These are phyloP conservation scores for Microcyclosporella mali DNA, from an alignment of 2,329 filamentous ascomycete species.

Conservation along the genomic window DNA sequence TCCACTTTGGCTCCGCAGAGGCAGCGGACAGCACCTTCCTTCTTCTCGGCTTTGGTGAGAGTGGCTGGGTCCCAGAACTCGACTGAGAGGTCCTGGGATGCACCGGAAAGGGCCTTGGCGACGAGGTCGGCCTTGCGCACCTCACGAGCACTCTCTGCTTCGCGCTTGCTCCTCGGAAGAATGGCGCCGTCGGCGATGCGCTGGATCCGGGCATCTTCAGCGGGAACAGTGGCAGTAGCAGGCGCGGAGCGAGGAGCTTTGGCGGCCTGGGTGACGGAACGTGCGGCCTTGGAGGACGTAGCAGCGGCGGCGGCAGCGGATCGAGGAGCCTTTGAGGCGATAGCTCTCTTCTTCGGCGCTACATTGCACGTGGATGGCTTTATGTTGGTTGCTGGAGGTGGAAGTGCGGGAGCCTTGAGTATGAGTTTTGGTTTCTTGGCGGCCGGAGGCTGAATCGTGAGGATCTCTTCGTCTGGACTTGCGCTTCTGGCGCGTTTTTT, in stretches of 20 bases:
- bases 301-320: neutral
- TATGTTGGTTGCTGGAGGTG: neutral
- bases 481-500: slow-evolving; percentile 3
- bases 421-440: neutral
- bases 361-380: neutral
- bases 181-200: slow-evolving; percentile 18
- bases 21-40: slow-evolving; percentile 22
- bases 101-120: slow-evolving; percentile 1
- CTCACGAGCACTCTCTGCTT: slow-evolving; percentile 17
- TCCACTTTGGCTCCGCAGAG: slow-evolving; percentile 22
- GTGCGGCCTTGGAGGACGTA: neutral
- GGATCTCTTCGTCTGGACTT: neutral
- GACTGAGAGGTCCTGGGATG: slow-evolving; percentile 19
- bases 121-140: slow-evolving; percentile 16
- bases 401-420: neutral
- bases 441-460: neutral
- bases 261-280: neutral
- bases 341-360: neutral
- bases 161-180: slow-evolving; percentile 14
- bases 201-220: neutral
- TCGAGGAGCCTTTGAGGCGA: neutral
- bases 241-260: neutral
- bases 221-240: neutral
- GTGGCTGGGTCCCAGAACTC: slow-evolving; percentile 24
- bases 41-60: slow-evolving; percentile 14